Evolutionary conservation across 31 red algal species (phyloP).

Genomic region (Endocladia muricata): DNA sequence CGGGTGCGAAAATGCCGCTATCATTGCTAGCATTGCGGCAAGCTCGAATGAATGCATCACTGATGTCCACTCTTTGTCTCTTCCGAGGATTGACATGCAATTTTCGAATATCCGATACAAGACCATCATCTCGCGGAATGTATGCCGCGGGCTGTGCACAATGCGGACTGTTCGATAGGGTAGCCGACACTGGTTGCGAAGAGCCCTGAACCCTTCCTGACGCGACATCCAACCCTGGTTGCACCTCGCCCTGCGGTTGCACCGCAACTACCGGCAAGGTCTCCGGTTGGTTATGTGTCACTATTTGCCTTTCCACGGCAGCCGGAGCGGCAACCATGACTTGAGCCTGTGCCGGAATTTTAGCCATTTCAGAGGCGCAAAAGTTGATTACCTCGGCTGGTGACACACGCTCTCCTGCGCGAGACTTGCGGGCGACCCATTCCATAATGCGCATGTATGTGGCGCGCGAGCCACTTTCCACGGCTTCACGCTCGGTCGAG

Average conservation of each 20-base stretch:
- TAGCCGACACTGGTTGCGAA: neutral
- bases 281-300: too few species aligned
- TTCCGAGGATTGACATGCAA: constrained; percentile 63
- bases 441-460: constrained; percentile 52
- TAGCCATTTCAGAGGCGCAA: constrained; percentile 27
- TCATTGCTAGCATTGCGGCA: constrained; percentile 20
- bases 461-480: constrained; percentile 49
- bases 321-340: neutral
- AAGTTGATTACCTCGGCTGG: constrained; percentile 44
- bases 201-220: neutral
- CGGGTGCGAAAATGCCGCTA: neutral
- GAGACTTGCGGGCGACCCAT: constrained; percentile 54
- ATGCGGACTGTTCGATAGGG: neutral
- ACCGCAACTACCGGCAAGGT: neutral
- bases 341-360: constrained; percentile 22
- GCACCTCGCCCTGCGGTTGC: neutral
- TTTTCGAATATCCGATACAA: constrained; percentile 61
- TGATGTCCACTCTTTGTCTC: constrained; percentile 60
- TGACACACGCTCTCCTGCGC: constrained; percentile 11
- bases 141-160: constrained; percentile 2
- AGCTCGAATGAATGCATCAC: constrained; percentile 54
- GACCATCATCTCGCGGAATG: constrained; percentile 36
- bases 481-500: constrained; percentile 41
- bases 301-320: neutral
- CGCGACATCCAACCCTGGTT: neutral